phyloP scores from a whole-genome alignment of 495 filamentous ascomycete genomes.

The Penicillium subrubescens region DNA sequence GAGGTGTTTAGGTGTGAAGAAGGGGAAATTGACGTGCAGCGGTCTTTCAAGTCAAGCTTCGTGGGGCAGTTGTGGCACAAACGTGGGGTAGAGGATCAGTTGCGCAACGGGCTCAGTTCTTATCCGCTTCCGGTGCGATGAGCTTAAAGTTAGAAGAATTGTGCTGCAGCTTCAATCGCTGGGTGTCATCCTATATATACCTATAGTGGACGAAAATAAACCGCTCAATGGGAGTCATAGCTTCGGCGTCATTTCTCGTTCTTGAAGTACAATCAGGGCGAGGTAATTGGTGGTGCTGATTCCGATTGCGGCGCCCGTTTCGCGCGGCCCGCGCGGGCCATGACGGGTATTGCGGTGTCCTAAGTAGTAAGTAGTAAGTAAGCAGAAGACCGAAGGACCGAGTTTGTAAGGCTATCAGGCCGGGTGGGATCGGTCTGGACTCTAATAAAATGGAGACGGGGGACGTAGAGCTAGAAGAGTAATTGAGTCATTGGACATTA shows the following conservation, averaged over 20 bases:
- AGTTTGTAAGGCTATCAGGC: neutral
- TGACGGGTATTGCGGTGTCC: neutral
- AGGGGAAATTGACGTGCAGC: neutral
- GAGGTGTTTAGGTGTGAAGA: neutral
- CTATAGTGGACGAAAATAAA: neutral
- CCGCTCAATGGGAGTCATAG: neutral
- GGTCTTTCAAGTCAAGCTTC: conserved; percentile 11
- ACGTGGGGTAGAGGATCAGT: conserved; percentile 18
- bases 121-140: conserved; percentile 19
- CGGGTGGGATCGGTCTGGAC: neutral
- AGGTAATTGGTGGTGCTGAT: neutral
- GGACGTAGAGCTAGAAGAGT: neutral
- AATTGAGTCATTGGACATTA: neutral
- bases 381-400: conserved; percentile 23
- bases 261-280: conserved; percentile 7
- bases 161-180: neutral
- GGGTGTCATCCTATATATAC: neutral
- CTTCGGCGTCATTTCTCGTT: neutral
- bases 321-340: too few relatives aligned
- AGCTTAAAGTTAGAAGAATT: neutral
- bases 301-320: too few relatives aligned
- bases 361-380: neutral
- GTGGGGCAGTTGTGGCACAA: conserved; percentile 20
- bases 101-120: conserved; percentile 18
- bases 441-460: neutral